These are phyloP conservation scores for Leccinum truebloodii DNA, from an alignment of 768 basidiomycete genomes.

Conservation along the genomic window DNA sequence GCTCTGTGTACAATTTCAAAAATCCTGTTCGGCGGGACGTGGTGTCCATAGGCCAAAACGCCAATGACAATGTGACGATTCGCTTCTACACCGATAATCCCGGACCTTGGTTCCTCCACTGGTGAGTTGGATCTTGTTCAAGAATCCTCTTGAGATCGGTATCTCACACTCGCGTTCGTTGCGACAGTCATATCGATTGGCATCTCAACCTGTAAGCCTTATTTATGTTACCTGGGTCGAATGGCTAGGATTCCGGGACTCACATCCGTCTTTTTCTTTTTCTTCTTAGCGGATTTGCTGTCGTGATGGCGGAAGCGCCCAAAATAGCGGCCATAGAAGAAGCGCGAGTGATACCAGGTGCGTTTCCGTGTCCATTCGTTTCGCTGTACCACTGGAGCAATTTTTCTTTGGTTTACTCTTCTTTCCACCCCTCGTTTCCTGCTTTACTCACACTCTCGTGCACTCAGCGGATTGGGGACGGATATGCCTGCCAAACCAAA, in stretches of 20 bases:
- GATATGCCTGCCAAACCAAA: constrained; percentile 13
- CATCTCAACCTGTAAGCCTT: constrained; percentile 27
- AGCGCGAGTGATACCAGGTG: constrained; percentile 21
- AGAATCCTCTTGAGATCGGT: not conserved
- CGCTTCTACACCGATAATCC: constrained; percentile 67
- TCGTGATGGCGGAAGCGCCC: constrained; percentile 31
- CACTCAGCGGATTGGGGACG: constrained; percentile 22
- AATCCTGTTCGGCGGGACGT: constrained; percentile 41
- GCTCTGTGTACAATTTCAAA: constrained; percentile 33
- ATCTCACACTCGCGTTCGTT: constrained; percentile 1
- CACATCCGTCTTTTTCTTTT: constrained; percentile 16
- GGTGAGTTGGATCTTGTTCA: constrained; percentile 22
- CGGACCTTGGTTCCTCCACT: constrained; percentile 60
- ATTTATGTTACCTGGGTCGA: not conserved
- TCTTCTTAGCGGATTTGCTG: constrained; percentile 29
- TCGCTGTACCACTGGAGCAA: not conserved
- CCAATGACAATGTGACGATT: constrained; percentile 50
- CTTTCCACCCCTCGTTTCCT: not conserved
- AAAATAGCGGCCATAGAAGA: constrained; percentile 9
- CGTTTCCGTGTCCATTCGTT: not conserved
- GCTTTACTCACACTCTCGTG: constrained; percentile 5
- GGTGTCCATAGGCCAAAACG: constrained; percentile 23
- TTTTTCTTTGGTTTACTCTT: no score
- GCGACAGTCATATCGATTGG: constrained; percentile 31
- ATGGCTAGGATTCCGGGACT: not conserved